Evolutionary conservation across 345 rosid species (phyloP).

Genomic region (Hibiscus mutabilis): DNA sequence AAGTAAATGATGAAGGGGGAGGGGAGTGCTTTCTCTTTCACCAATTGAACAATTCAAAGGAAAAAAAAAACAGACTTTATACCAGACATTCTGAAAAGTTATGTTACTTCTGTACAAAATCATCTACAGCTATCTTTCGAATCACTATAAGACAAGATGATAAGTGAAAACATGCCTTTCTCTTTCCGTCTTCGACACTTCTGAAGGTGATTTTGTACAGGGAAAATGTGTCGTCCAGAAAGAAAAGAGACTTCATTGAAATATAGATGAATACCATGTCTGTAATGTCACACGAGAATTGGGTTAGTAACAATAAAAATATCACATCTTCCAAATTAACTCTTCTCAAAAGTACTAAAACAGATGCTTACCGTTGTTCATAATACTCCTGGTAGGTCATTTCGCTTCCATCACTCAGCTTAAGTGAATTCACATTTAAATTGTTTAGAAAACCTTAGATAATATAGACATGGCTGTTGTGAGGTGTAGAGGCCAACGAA

Average conservation of each 20-base stretch:
- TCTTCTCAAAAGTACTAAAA: background rate
- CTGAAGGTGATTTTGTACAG: constrained; percentile 41
- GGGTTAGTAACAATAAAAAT: background rate
- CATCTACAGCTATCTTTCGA: no score
- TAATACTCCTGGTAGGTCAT: constrained; percentile 53
- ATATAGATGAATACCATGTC: constrained; percentile 43
- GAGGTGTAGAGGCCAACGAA: constrained; percentile 73
- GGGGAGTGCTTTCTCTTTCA: background rate
- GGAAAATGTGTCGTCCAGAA: constrained; percentile 51
- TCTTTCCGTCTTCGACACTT: constrained; percentile 37
- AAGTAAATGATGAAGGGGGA: background rate
- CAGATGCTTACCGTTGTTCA: constrained; percentile 33
- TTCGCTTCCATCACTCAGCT: constrained; percentile 29
- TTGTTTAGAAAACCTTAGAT: constrained; percentile 36
- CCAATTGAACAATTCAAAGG: background rate
- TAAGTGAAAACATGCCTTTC: constrained; percentile 40
- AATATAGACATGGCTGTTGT: constrained; percentile 55
- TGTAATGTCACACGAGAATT: constrained; percentile 21
- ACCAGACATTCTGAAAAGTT: background rate
- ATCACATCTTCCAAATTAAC: background rate
- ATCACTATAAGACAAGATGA: background rate
- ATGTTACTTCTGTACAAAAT: no score
- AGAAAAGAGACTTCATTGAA: constrained; percentile 37
- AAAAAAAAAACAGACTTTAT: background rate
- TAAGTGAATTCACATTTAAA: constrained; percentile 44